Evolutionary conservation across 495 filamentous ascomycete species (phyloP).

Genomic region (Penicillium macrosclerotiorum): DNA sequence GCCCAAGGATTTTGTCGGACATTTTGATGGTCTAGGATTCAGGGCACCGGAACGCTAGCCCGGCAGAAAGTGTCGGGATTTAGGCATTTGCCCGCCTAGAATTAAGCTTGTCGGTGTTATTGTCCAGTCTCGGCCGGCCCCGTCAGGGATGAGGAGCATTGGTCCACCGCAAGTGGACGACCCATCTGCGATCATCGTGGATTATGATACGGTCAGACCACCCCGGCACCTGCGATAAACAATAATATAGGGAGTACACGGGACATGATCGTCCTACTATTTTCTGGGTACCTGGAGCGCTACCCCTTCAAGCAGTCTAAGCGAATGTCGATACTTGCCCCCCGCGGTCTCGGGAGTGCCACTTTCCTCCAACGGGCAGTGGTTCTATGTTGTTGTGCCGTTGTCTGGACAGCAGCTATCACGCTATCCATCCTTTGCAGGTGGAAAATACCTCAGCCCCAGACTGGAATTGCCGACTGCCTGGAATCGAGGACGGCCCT

Average conservation of each 20-base stretch:
- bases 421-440: not conserved
- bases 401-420: constrained; percentile 8
- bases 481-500: constrained; percentile 5
- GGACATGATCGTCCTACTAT: constrained; percentile 21
- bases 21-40: no score
- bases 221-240: constrained; percentile 9
- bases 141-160: not conserved
- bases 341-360: constrained; percentile 2
- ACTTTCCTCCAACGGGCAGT: constrained; percentile 5
- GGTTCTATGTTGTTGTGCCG: not conserved
- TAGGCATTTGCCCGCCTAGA: not conserved
- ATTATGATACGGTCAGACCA: constrained; percentile 16
- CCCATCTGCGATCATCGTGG: not conserved
- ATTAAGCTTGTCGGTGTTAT: constrained; percentile 6
- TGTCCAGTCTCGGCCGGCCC: not conserved
- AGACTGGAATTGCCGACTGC: not conserved
- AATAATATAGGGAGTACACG: no score
- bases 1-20: not conserved
- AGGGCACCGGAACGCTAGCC: not conserved
- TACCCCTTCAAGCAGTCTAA: constrained; percentile 9
- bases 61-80: not conserved
- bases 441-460: constrained; percentile 11
- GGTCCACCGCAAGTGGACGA: constrained; percentile 4
- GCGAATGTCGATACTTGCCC: constrained; percentile 17
- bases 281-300: constrained; percentile 4